Base-by-base conservation (phyloP, 176 grass and related monocot species). In the Pontederia crassipes region DNA sequence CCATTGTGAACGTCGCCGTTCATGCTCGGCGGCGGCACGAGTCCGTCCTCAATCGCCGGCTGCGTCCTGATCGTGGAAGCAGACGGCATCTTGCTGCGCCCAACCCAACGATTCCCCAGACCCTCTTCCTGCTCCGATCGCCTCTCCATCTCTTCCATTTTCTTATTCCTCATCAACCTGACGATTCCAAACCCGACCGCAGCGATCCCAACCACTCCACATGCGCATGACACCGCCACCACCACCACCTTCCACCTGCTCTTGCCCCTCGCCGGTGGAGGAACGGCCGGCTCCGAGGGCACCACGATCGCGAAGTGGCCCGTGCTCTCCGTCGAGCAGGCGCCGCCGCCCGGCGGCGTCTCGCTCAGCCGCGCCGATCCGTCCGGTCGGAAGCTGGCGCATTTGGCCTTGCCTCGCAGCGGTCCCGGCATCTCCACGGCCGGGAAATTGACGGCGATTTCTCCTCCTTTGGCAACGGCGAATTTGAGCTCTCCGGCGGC, bases 301-400 rank as follows among this genome's bases (percentile, higher is more conserved):
- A 55, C 51, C 12, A 54, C 51, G 45, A 75, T 58, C 2, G 61
- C 16, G 52, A 75, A 75, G 63, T 75, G 72, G 4, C 72, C 72
- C 10, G 51, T 66, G 1, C 61, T 55, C 17, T 14, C 66, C 52
- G 54, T 46, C 61, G 10, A 47, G 17, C 72, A 75, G 29, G 1
- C 18, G 45, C 52, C 52, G 12, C 52, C 52, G 12, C 17, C 13
- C 45, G 59, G 48, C 11, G 12, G 11, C 35, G 14, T 12, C 17
- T 56, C 35, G 4, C 48, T 1, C 11, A 57, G 18, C 26, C 47
- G 11, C 72, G 66, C 55, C 18, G 60, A 55, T 55, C 72, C 72
- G n/a, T 75, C 51, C 8, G 13, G 50, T 15, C n/a, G 10, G 45
- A 75, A 66, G 12, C 26, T 49, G 6, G 55, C 60, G 45, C 72